Percentiles rank a stretch among this genome's conserved stretches.
Conservation (phyloP, 2,329 filamentous ascomycete genomes). For the Fusarium liriodendri region DNA sequence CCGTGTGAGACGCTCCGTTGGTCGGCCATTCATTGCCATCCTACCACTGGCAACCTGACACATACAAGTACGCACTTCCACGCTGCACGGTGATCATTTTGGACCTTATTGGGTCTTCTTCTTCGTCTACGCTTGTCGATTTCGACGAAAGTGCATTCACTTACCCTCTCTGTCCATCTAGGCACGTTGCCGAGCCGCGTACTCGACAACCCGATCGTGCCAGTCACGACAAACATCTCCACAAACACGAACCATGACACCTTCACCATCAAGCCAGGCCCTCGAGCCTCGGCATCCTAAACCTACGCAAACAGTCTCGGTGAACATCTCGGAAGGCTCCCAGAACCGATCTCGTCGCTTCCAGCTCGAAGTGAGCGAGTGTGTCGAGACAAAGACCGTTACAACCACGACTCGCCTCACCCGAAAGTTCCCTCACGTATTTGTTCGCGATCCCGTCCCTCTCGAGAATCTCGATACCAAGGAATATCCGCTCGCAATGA, state of each 20-base stretch:
- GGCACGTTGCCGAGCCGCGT: neutral
- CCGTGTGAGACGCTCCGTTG: conserved; percentile 12
- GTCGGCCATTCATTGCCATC: neutral
- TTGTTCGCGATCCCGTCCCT: conserved; percentile 78
- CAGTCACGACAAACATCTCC: conserved; percentile 20
- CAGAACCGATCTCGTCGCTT: conserved; percentile 52
- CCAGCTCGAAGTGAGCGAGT: conserved; percentile 71
- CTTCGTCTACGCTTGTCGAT: neutral
- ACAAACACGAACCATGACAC: conserved; percentile 50
- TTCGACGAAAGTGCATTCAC: neutral
- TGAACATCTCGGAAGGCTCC: conserved; percentile 59
- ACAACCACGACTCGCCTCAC: conserved; percentile 95
- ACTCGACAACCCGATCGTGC: conserved; percentile 10
- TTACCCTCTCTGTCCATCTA: neutral
- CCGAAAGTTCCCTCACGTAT: conserved; percentile 84
- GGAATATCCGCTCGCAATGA: conserved; percentile 87
- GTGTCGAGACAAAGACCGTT: conserved; percentile 77
- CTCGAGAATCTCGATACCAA: conserved; percentile 83
- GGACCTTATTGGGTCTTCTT: neutral
- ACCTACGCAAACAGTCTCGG: conserved; percentile 56
- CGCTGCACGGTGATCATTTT: neutral
- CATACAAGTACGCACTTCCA: neutral
- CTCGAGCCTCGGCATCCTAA: conserved; percentile 50
- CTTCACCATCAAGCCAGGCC: conserved; percentile 53
- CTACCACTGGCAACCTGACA: neutral